Evolutionary conservation across 2,329 filamentous ascomycete genomes (phyloP).

Genomic region (Aspergillus quadrilineatus): DNA sequence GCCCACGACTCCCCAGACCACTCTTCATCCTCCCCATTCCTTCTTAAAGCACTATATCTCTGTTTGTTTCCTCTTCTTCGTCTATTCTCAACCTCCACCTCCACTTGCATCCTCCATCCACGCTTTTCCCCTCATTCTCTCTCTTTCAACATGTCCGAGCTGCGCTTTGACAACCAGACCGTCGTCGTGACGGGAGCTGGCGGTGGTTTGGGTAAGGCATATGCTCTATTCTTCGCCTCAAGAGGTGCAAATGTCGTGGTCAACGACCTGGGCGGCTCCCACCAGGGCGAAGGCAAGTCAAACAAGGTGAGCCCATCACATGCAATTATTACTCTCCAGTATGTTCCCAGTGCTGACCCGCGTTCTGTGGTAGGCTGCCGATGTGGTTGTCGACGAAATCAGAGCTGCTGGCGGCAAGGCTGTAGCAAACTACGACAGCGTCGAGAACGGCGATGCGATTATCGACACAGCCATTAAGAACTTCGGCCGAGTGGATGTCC

Average conservation of each 20-base stretch:
- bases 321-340: neutral
- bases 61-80: slow-evolving; percentile 18
- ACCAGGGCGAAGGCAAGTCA: slow-evolving; percentile 87
- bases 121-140: slow-evolving; percentile 7
- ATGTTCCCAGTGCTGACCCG: neutral
- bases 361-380: slow-evolving; percentile 58
- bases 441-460: slow-evolving; percentile 86
- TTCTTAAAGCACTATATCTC: slow-evolving; percentile 11
- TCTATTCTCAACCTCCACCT: slow-evolving; percentile 7
- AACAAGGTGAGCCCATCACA: slow-evolving; percentile 63
- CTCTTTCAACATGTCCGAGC: slow-evolving; percentile 58
- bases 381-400: slow-evolving; percentile 51
- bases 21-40: slow-evolving; percentile 12
- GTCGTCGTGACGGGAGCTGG: slow-evolving; percentile 86
- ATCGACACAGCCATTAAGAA: slow-evolving; percentile 63
- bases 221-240: slow-evolving; percentile 85
- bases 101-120: slow-evolving; percentile 11
- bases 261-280: slow-evolving; percentile 90
- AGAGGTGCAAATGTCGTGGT: slow-evolving; percentile 93
- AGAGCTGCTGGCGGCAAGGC: slow-evolving; percentile 88
- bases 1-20: slow-evolving; percentile 21
- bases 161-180: slow-evolving; percentile 85
- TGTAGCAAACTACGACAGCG: slow-evolving; percentile 89
- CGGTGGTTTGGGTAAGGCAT: slow-evolving; percentile 77
- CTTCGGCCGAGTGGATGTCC: slow-evolving; percentile 75